Conservation (phyloP, 2,329 filamentous ascomycete species). For the Rhynchosporium agropyri region DNA sequence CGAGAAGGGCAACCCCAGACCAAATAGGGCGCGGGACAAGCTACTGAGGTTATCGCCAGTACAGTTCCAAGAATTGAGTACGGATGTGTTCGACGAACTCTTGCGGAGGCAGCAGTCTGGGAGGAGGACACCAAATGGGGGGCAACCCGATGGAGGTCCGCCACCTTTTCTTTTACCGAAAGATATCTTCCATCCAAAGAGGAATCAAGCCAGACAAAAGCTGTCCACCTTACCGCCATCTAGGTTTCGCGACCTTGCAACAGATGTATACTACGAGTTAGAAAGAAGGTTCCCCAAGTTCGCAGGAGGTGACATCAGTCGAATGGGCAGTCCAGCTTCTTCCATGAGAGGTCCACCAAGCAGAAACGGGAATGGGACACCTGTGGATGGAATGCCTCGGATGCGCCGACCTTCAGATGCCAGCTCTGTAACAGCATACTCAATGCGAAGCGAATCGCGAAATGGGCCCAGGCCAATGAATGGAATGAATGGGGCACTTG, state of each 20-base stretch:
- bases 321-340: slow-evolving; percentile 70
- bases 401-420: slow-evolving; percentile 55
- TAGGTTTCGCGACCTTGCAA: slow-evolving; percentile 88
- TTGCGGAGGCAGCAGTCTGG: slow-evolving; percentile 77
- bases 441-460: slow-evolving; percentile 44
- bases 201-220: slow-evolving; percentile 96
- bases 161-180: slow-evolving; percentile 82
- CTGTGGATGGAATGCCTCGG: slow-evolving; percentile 60
- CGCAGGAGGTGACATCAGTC: slow-evolving; percentile 66
- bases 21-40: slow-evolving; percentile 93
- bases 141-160: slow-evolving; percentile 51
- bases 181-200: slow-evolving; percentile 89
- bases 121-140: slow-evolving; percentile 55
- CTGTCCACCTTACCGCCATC: slow-evolving; percentile 85
- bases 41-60: slow-evolving; percentile 84
- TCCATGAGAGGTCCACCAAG: slow-evolving; percentile 61
- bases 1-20: slow-evolving; percentile 71
- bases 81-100: slow-evolving; percentile 95
- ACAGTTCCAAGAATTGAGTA: slow-evolving; percentile 96
- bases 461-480: slow-evolving; percentile 41
- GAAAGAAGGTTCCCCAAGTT: slow-evolving; percentile 89
- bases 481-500: slow-evolving; percentile 45
- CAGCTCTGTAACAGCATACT: slow-evolving; percentile 52
- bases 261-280: slow-evolving; percentile 93
- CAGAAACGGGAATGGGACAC: slow-evolving; percentile 59